Base-by-base conservation (phyloP, 768 basidiomycete species). In the Tephrocybe rancida region DNA sequence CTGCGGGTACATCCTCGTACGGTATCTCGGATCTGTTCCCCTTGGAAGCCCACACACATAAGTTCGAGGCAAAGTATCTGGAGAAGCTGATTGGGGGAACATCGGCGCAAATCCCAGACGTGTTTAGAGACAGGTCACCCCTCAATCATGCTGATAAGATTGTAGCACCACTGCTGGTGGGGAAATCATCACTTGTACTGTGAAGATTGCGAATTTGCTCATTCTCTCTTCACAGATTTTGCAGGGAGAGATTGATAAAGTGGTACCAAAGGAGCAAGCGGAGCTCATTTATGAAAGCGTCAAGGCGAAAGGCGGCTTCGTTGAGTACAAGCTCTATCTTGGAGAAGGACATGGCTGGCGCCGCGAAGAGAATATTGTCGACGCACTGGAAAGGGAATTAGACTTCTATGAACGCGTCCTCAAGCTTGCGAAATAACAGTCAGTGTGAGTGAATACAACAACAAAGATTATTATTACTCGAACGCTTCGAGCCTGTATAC, bases 321-420 rank as follows among this genome's bases (percentile, higher is more conserved):
- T 85, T 19, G 81, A 87, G 60, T 83, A 85, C 56, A 74, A 83
- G 55, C 58, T 82, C 0, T 87, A 86, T 64, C 70, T 78, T 13
- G 86, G 85, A 18, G 86, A 88, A 67, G 85, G 85, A 2, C 85
- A 87, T 63, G 85, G 86, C 0, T 86, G 80, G 77, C 70, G 82
- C 43, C 78, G 76, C 55, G 80, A 75, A 22, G 74, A 79, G 49
- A 85, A 74, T 44, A 82, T 85, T 57, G 75, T 76, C 48, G 73
- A 76, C 41, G 77, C 84, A 9, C 60, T 83, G 26, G 78, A 82
- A 60, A 66, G 70, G 43, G 85, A 87, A 66, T 52, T 84, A 9
- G 66, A 53, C 1, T 86, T 83, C 58, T 87, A 86, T 59, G 70
- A 80, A 52, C 64, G 73, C n/a, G 73, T 84, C 38, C 59, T 79